Percentiles rank a stretch among this genome's conserved stretches.
Conservation (phyloP, 192 early-diverging fungal species). For the Coemansia sp. region DNA sequence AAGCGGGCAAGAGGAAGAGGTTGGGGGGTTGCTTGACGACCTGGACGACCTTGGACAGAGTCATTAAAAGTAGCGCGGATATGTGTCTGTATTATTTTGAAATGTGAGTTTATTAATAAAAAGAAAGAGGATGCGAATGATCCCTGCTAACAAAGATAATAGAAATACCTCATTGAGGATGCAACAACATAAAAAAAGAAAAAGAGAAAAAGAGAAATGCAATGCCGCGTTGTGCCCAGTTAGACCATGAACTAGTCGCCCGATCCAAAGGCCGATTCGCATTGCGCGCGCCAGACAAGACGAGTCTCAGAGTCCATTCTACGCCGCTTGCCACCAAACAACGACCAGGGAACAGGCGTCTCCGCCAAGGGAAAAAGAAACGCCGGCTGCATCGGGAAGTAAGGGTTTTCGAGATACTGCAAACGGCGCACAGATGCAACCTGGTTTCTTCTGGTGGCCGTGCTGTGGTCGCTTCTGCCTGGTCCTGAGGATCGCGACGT, state of each 20-base stretch:
- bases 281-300: conserved; percentile 43
- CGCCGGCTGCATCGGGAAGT: conserved; percentile 42
- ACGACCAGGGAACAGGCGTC: conserved; percentile 34
- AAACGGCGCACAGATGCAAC: conserved; percentile 8
- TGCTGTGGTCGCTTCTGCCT: neutral
- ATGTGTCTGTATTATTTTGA: neutral
- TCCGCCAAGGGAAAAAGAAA: conserved; percentile 41
- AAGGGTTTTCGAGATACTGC: conserved; percentile 49
- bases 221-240: neutral
- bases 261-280: conserved; percentile 29
- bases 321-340: conserved; percentile 42
- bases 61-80: neutral
- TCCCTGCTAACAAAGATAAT: neutral
- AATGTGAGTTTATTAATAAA: neutral
- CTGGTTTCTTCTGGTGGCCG: neutral
- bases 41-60: conserved; percentile 22
- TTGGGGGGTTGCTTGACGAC: conserved; percentile 22
- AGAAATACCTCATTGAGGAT: neutral
- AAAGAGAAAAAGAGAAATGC: neutral
- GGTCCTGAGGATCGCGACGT: neutral
- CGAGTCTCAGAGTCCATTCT: conserved; percentile 44
- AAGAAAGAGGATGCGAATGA: neutral
- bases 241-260: neutral
- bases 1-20: neutral
- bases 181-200: neutral